Conservation (phyloP, 2,329 filamentous ascomycete species). For the Rachicladosporium sp. region DNA sequence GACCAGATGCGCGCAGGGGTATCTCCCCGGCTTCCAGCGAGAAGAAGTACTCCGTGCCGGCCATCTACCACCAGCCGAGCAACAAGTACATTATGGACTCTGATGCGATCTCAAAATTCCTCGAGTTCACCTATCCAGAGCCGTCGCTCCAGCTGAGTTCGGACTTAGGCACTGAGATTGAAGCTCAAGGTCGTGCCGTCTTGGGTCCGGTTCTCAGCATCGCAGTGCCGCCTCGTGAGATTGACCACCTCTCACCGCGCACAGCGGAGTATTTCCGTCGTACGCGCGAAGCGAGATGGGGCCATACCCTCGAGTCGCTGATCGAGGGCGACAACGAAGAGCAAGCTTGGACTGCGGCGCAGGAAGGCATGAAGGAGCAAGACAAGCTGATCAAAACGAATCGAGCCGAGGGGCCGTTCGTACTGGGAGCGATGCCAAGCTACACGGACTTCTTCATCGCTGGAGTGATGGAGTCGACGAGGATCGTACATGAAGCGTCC, state of each 20-base stretch:
- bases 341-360: slow-evolving; percentile 16
- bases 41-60: slow-evolving; percentile 30
- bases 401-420: slow-evolving; percentile 27
- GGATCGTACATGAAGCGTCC: no score
- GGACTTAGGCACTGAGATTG: slow-evolving; percentile 24
- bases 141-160: slow-evolving; percentile 25
- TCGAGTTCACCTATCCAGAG: slow-evolving; percentile 29
- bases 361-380: slow-evolving; percentile 17
- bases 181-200: slow-evolving; percentile 19
- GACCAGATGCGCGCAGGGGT: no score
- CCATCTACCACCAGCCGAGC: slow-evolving; percentile 29
- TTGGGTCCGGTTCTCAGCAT: slow-evolving; percentile 17
- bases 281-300: slow-evolving; percentile 26
- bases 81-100: slow-evolving; percentile 32
- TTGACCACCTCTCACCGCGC: slow-evolving; percentile 25
- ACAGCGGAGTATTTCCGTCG: slow-evolving; percentile 28
- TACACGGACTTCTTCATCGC: slow-evolving; percentile 31
- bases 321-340: slow-evolving; percentile 22
- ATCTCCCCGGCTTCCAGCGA: slow-evolving; percentile 2
- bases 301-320: slow-evolving; percentile 26
- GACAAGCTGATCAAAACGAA: slow-evolving; percentile 25
- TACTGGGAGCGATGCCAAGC: slow-evolving; percentile 26
- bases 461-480: slow-evolving; percentile 20
- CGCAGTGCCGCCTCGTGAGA: slow-evolving; percentile 25
- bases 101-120: slow-evolving; percentile 26